phyloP scores from a whole-genome alignment of 768 basidiomycete species.

The Auricularia heimuer region DNA sequence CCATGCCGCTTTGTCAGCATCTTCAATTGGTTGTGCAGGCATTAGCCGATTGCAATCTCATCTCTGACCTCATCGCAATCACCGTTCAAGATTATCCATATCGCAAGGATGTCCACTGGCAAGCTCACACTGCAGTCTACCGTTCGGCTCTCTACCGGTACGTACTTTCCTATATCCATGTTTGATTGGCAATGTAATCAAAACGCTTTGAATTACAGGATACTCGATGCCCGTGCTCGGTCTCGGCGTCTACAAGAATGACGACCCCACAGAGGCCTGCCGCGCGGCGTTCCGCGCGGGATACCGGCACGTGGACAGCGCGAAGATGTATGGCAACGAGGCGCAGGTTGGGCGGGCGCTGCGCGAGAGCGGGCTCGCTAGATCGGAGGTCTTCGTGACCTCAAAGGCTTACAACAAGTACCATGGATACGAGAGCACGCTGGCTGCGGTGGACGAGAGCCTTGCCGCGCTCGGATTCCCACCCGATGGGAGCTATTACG shows the following conservation, averaged over 20 bases:
- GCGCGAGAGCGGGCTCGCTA: slow-evolving; percentile 36
- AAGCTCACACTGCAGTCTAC: background rate
- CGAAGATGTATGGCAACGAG: slow-evolving; percentile 47
- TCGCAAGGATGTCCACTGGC: background rate
- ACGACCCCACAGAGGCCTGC: slow-evolving; percentile 38
- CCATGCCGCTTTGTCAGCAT: no score
- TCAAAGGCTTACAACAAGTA: slow-evolving; percentile 43
- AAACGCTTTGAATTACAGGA: slow-evolving; percentile 24
- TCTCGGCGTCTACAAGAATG: slow-evolving; percentile 62
- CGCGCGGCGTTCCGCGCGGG: slow-evolving; percentile 55
- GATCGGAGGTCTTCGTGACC: slow-evolving; percentile 69
- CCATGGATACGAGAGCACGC: slow-evolving; percentile 55
- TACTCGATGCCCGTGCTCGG: slow-evolving; percentile 55
- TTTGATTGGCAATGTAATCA: no score
- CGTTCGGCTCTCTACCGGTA: background rate
- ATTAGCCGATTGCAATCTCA: no score
- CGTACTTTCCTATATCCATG: background rate
- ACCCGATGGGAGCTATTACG: slow-evolving; percentile 51
- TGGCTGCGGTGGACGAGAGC: slow-evolving; percentile 50
- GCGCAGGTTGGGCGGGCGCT: slow-evolving; percentile 15
- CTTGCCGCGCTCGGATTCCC: slow-evolving; percentile 43
- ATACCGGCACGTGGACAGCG: slow-evolving; percentile 72
- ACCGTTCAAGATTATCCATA: no score
- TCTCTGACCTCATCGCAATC: no score
- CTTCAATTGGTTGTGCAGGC: no score